Conservation (phyloP, 129 eudicot genomes). For the Tagetes erecta region DNA sequence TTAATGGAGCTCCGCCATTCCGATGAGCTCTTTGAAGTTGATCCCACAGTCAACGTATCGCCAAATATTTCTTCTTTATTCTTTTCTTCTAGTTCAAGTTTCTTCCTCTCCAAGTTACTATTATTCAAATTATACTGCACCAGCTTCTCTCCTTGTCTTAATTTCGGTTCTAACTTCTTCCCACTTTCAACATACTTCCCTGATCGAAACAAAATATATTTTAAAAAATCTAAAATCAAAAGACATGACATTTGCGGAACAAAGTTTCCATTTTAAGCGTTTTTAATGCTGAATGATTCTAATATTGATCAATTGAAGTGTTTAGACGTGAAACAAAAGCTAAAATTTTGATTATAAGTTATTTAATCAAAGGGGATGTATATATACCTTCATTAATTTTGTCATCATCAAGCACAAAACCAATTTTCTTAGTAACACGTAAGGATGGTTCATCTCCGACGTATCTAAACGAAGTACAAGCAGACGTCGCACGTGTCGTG, state of each 20-base stretch:
- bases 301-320: too few relatives aligned
- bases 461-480: constrained; percentile 39
- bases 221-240: not conserved
- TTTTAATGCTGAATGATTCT: too few relatives aligned
- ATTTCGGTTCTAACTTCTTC: constrained; percentile 28
- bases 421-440: constrained; percentile 34
- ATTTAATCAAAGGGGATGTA: not conserved
- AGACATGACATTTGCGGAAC: too few relatives aligned
- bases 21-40: constrained; percentile 90
- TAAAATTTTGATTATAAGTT: too few relatives aligned
- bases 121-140: constrained; percentile 18
- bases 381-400: constrained; percentile 43
- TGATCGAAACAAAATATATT: constrained; percentile 9
- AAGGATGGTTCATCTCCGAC: constrained; percentile 47
- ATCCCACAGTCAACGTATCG: constrained; percentile 81
- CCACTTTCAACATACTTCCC: constrained; percentile 33
- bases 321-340: too few relatives aligned
- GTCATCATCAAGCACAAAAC: constrained; percentile 35
- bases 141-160: constrained; percentile 48
- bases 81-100: constrained; percentile 44
- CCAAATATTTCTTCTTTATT: constrained; percentile 64
- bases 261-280: too few relatives aligned
- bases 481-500: constrained; percentile 41
- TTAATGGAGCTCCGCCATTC: constrained; percentile 96
- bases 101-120: constrained; percentile 50